Conservation (phyloP, 768 basidiomycete species). For the Mycena floridula region DNA sequence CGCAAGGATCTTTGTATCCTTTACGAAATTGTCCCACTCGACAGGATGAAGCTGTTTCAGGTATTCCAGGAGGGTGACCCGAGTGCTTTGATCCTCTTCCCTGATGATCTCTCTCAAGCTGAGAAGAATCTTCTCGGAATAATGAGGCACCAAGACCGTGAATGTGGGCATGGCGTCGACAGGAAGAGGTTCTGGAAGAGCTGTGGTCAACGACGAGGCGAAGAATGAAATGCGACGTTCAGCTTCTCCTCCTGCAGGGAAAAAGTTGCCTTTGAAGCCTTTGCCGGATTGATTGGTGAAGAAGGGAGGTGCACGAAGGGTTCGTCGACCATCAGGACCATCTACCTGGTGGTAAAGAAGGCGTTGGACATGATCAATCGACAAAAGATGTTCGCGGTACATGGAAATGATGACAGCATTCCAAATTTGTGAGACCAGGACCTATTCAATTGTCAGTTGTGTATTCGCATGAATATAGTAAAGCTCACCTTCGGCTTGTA, state of each 20-base stretch:
- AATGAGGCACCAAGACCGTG: slow-evolving; percentile 98
- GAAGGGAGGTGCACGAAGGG: slow-evolving; percentile 94
- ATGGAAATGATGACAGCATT: slow-evolving; percentile 99
- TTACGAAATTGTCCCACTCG: slow-evolving; percentile 99
- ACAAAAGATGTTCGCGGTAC: slow-evolving; percentile 97
- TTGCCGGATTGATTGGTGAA: slow-evolving; percentile 87
- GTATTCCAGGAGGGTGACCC: slow-evolving; percentile 96
- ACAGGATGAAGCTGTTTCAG: slow-evolving; percentile 97
- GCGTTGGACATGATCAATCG: slow-evolving; percentile 97
- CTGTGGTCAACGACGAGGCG: slow-evolving; percentile 93
- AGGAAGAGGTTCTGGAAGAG: slow-evolving; percentile 90
- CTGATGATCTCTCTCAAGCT: slow-evolving; percentile 97
- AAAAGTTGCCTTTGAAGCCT: slow-evolving; percentile 75
- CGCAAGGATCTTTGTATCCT: slow-evolving; percentile 97
- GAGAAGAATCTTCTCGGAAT: slow-evolving; percentile 96
- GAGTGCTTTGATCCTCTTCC: slow-evolving; percentile 94
- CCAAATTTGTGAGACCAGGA: slow-evolving; percentile 98
- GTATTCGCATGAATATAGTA: neutral
- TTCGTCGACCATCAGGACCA: slow-evolving; percentile 80
- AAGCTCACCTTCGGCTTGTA: slow-evolving; percentile 89
- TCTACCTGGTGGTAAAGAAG: slow-evolving; percentile 97
- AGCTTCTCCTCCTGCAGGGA: slow-evolving; percentile 91
- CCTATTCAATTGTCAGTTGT: slow-evolving; percentile 27
- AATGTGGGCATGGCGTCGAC: slow-evolving; percentile 99
- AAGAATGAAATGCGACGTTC: slow-evolving; percentile 99